Conservation (phyloP, 805 yeast genomes). For the Candida broadrunensis region DNA sequence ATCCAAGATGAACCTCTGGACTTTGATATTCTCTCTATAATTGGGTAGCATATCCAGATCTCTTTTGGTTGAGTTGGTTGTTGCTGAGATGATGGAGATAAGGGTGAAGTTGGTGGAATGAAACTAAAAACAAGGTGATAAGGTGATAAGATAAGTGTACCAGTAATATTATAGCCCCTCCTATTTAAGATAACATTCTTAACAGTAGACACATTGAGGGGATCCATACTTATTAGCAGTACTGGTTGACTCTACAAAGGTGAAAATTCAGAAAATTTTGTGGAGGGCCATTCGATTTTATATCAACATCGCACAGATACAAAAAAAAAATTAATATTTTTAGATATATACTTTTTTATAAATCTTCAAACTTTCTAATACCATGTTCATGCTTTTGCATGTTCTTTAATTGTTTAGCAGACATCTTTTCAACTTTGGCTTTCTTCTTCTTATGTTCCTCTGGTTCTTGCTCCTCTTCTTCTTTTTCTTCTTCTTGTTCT, state of each 20-base stretch:
- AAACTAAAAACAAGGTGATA: constrained; percentile 40
- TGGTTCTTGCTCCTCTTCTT: constrained; percentile 7
- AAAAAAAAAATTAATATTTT: no score
- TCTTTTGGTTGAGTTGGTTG: constrained; percentile 43
- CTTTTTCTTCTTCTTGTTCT: constrained; percentile 6
- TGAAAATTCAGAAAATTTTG: no score
- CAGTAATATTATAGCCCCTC: constrained; percentile 34
- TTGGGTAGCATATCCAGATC: constrained; percentile 90
- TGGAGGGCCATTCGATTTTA: no score
- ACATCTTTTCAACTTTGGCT: constrained; percentile 24
- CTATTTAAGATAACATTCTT: constrained; percentile 36
- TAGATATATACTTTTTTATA: constrained; percentile 21
- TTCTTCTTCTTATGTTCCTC: constrained; percentile 25
- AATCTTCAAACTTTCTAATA: constrained; percentile 60
- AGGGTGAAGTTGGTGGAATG: constrained; percentile 5
- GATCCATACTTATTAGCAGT: no score
- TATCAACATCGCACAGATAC: no score
- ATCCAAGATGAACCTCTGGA: constrained; percentile 51
- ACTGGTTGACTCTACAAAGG: no score
- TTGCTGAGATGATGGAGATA: constrained; percentile 14
- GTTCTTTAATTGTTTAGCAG: constrained; percentile 46
- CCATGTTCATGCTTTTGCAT: constrained; percentile 59
- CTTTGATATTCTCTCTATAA: constrained; percentile 61
- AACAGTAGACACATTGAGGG: constrained; percentile 24
- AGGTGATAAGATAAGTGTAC: constrained; percentile 34